These are phyloP conservation scores for Melanogaster broomeanus DNA, from an alignment of 768 basidiomycete species.

Conservation along the genomic window DNA sequence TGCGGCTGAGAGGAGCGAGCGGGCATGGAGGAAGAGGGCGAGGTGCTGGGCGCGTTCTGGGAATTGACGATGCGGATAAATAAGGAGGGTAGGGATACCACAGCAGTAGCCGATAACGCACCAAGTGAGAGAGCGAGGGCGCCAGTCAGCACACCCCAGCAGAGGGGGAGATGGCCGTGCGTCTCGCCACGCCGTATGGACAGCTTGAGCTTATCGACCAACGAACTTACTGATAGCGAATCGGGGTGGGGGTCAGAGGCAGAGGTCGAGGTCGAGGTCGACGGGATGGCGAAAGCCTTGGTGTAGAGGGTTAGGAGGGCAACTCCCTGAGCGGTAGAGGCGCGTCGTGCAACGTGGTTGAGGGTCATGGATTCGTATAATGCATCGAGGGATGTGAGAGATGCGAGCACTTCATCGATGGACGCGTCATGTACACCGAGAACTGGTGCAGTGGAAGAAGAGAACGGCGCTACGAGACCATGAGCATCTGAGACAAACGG, in stretches of 20 bases:
- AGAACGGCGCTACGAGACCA: conserved; percentile 28
- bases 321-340: conserved; percentile 89
- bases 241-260: conserved; percentile 11
- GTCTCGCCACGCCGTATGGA: conserved; percentile 62
- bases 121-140: conserved; percentile 74
- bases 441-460: conserved; percentile 7
- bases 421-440: conserved; percentile 1
- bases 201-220: conserved; percentile 73
- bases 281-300: conserved; percentile 71
- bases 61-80: conserved; percentile 3
- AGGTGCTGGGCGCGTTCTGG: conserved; percentile 83
- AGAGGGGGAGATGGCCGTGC: conserved; percentile 84
- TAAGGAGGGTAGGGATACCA: not conserved
- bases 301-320: conserved; percentile 88
- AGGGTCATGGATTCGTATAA: conserved; percentile 85
- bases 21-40: conserved; percentile 90
- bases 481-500: conserved; percentile 82
- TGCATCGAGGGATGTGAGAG: conserved; percentile 62
- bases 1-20: conserved; percentile 87
- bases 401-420: conserved; percentile 35
- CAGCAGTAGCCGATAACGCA: conserved; percentile 31
- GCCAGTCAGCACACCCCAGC: conserved; percentile 86
- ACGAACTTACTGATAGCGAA: conserved; percentile 13
- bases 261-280: conserved; percentile 23
- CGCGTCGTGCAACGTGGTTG: conserved; percentile 86